Evolutionary conservation across 164 flowering plant genomes (phyloP).

Genomic region (grape (Vitis vinifera)): DNA sequence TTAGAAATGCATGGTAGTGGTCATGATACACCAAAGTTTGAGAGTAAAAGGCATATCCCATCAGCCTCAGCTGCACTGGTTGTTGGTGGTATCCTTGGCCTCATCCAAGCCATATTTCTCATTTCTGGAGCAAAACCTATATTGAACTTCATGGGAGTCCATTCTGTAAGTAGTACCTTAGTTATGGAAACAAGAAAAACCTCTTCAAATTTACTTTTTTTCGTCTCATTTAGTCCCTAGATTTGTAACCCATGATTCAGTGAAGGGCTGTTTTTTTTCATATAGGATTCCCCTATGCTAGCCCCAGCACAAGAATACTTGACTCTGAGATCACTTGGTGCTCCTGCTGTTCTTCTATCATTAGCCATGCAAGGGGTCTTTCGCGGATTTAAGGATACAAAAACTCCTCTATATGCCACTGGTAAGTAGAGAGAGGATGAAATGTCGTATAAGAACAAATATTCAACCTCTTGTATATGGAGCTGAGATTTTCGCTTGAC

Average conservation of each 20-base stretch:
- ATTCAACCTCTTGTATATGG: not conserved
- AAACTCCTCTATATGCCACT: conserved; percentile 61
- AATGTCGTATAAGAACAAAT: not conserved
- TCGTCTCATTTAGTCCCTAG: not conserved
- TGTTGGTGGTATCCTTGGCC: conserved; percentile 50
- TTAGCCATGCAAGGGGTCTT: conserved; percentile 74
- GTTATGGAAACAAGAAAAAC: not conserved
- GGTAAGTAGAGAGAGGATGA: conserved; percentile 19
- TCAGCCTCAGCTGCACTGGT: conserved; percentile 61
- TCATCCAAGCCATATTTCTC: conserved; percentile 49
- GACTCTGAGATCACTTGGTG: conserved; percentile 57
- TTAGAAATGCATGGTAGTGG: conserved; percentile 11
- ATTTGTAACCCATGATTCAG: not conserved
- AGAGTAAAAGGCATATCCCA: conserved; percentile 35
- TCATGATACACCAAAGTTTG: conserved; percentile 17
- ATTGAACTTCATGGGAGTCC: conserved; percentile 52
- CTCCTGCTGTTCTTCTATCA: conserved; percentile 69
- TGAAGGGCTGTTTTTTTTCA: not conserved
- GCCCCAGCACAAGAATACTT: conserved; percentile 29
- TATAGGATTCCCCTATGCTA: conserved; percentile 32
- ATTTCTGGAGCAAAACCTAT: conserved; percentile 52
- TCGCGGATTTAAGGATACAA: conserved; percentile 69
- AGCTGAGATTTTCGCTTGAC: not conserved
- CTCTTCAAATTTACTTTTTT: not conserved
- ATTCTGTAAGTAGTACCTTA: conserved; percentile 31